Evolutionary conservation across 2,329 filamentous ascomycete genomes (phyloP), one percentile per base, ranked within the genome.

Genomic region (Drechmeria coniospora): DNA sequence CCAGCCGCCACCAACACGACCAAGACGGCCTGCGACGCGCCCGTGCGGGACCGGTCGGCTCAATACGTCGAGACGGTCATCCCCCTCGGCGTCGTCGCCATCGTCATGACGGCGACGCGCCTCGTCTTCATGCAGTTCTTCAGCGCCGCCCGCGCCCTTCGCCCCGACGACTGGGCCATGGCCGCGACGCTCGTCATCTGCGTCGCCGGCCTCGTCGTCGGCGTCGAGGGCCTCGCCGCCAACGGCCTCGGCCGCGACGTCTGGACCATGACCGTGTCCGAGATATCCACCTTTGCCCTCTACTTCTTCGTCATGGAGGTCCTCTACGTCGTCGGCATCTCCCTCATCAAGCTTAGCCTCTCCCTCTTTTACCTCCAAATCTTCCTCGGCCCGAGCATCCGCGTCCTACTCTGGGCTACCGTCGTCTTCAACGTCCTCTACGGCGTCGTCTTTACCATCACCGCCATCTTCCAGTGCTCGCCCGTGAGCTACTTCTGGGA

Each of bases 351-450:
- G 20, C 20, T 21, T n/a, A 21, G 20, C 20, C 20, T 21, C 20
- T 21, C 20, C 6, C 10, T 21, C 9, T 21, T 21, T 11, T 21
- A 21, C 20, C 20, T 21, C 4, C 20, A 21, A 9, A 21, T 21
- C 5, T 21, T 21, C 20, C 12, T n/a, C 9, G 20, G 20, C 9
- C 20, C 20, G 5, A 21, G 10, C 10, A 11, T 21, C 5, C 20
- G 20, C 9, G 12, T 11, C 5, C 10, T 21, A 11, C 10, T 21
- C 5, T 21, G 20, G 20, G 20, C 20, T 6, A 21, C 20, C 20
- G 20, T 21, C 20, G 20, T 21, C 6, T 21, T 21, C 20, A 21
- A 32, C 31, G 6, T 15, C 25, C 28, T 25, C 28, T 26, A 10
- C 14, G 16, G 25, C 25, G 10, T 7, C 6, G 20, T n/a, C 6